These are phyloP conservation scores for Tardiomyces digboiensis DNA, from an alignment of 1,139 yeast species.

Conservation along the genomic window DNA sequence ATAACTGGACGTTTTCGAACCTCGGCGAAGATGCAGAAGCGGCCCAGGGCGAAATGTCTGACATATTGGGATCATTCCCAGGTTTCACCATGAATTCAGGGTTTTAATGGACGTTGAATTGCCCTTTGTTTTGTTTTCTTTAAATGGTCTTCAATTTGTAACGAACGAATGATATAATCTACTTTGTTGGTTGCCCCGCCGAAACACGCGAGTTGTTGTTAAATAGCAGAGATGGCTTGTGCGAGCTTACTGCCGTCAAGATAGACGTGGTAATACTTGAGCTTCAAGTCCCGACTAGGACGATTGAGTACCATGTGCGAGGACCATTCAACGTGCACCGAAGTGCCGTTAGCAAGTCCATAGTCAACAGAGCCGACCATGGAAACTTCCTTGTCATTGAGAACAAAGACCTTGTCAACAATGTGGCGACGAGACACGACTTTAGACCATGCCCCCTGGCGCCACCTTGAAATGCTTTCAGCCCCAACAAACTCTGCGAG, in stretches of 20 bases:
- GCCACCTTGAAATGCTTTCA: conserved; percentile 10
- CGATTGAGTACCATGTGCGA: conserved; percentile 14
- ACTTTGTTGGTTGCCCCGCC: too few species aligned
- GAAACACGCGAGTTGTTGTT: too few species aligned
- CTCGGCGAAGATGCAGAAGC: not conserved
- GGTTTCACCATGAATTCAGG: not conserved
- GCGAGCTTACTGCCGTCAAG: conserved; percentile 17
- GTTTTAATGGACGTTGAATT: too few species aligned
- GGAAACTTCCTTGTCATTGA: conserved; percentile 9
- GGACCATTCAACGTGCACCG: conserved; percentile 18
- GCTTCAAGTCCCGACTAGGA: conserved; percentile 7
- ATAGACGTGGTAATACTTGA: conserved; percentile 21
- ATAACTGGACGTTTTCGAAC: not conserved
- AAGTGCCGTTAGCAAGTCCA: conserved; percentile 16
- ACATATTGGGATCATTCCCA: not conserved
- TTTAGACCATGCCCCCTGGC: conserved; percentile 21
- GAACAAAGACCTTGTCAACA: conserved; percentile 16
- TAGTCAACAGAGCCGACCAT: conserved; percentile 22
- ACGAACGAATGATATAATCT: too few species aligned
- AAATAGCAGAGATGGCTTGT: conserved; percentile 8
- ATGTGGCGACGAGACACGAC: conserved; percentile 21
- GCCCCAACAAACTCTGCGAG: conserved; percentile 10
- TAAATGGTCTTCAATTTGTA: not conserved
- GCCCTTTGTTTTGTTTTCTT: not conserved
- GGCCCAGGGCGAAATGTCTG: not conserved